Base-by-base conservation (phyloP, 169 alveolate genomes). In the Eimeria brunetti region DNA sequence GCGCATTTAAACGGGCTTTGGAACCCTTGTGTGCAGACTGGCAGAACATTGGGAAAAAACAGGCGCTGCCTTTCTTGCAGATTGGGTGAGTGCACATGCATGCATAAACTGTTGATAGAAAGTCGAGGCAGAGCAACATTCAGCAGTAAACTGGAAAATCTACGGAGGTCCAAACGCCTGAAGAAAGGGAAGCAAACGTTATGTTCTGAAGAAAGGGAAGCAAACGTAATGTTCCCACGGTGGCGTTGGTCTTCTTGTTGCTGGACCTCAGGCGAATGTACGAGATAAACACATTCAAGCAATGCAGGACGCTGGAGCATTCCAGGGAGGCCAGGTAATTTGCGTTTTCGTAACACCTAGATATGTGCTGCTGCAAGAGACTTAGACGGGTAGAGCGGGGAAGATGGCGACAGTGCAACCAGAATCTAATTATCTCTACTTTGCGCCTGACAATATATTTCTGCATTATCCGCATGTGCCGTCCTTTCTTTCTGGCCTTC, bases 31-130 rank as follows among this genome's bases (percentile, higher is more conserved):
- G 6, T 38, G 56, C 95, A 95, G 96, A 76, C 78, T 95, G 41
- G 94, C 86, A 44, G 75, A 36, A 38, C 71, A 46, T 46, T 95
- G 96, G 96, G 83, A 51, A 44, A 38, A 38, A 27, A 89, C 89
- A 41, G 95, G 96, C 64, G 73, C 41, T 36, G 94, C 83, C 73
- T 95, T 95, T 56, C 58, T 95, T 71, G 67, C 64, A 5, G 96
- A 95, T 11, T 95, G 96, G 96, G 96, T 95, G 64, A 53, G 93
- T n/a, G 58, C 49, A n/a, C 49, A 41, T 60, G 94, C 33, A 24
- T 33, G 69, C 36, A 88, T 62, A n/a, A 49, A 18, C 36, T 16
- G 58, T 56, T 24, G 49, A 0, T 51, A 78, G 22, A 44, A 78
- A 46, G 24, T 78, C 27, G 51, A 24, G 36, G 62, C 1, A 30